Base-by-base conservation (phyloP, 768 basidiomycete species). In the Sporobolomyces roseus region DNA sequence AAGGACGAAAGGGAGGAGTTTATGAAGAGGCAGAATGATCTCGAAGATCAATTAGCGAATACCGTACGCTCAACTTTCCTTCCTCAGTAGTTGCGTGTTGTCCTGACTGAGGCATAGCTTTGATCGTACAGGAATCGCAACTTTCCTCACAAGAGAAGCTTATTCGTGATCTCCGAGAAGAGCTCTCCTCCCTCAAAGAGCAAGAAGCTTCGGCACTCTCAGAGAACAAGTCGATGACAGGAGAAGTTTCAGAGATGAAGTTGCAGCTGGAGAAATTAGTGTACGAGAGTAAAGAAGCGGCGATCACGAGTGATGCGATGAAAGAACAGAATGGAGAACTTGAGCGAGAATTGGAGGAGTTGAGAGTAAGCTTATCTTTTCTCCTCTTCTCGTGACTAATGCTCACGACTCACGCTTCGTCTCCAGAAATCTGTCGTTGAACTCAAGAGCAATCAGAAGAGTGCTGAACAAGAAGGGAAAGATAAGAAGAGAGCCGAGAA, bases 401-500 rank as follows among this genome's bases (percentile, higher is more conserved):
- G 21, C 53, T 32, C 3, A 21, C 25, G 27, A 8, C 25, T 7
- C 4, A 29, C 21, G 25, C 49, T 27, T 27, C 9, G 5, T 12
- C 0, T 0, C 23, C 66, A 73, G 82, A 88, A 86, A 79, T 84
- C 86, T 70, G 84, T 93, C 65, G 79, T 83, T 23, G 91, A 93
- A 53, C 80, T 91, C 73, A 92, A 90, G 81, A 81, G 83, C 41
- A 83, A 86, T 17, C 90, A 93, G 79, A 89, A 88, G 79, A 89
- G 90, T 68, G 85, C 88, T 21, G 87, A 88, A 45, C 87, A 87
- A 36, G 96, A 98, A 78, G 96, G 97, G 78, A 97, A 93, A 81
- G 96, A 99, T 83, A 96, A 91, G 83, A 86, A 90, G 79, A 98
- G 98, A 80, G 92, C 94, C 77, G 94, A 98, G 82, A 97, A 97